Evolutionary conservation across 208 protist genomes (phyloP).

Genomic region (Endotrypanum monterogeii): DNA sequence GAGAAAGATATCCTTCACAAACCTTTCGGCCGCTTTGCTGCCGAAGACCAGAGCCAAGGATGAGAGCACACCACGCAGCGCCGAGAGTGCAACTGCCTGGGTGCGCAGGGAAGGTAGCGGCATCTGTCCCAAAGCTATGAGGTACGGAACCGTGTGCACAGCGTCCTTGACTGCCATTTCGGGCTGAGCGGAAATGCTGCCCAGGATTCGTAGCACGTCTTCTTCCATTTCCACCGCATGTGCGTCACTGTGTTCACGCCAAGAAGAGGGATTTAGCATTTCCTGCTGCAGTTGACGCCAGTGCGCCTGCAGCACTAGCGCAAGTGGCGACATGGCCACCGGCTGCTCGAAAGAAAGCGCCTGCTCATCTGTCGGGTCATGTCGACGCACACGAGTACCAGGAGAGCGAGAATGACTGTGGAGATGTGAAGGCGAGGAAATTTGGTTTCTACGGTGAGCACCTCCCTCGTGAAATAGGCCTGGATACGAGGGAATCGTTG

Average conservation of each 20-base stretch:
- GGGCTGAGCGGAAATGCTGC: conserved; percentile 27
- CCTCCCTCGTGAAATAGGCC: neutral
- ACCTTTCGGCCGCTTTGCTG: conserved; percentile 19
- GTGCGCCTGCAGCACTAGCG: conserved; percentile 49
- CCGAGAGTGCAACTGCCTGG: conserved; percentile 57
- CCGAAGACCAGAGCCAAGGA: conserved; percentile 39
- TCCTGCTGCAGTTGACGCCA: conserved; percentile 51
- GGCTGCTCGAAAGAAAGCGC: neutral
- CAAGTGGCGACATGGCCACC: conserved; percentile 33
- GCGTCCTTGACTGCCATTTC: conserved; percentile 49
- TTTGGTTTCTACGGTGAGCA: neutral
- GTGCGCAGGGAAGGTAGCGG: conserved; percentile 61
- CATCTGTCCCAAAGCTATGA: conserved; percentile 64
- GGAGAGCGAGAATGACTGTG: neutral
- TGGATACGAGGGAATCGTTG: neutral
- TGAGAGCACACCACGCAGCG: conserved; percentile 43
- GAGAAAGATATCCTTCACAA: conserved; percentile 50
- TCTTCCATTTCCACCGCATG: conserved; percentile 24
- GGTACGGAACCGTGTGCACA: conserved; percentile 48
- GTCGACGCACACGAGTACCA: neutral
- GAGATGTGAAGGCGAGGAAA: neutral
- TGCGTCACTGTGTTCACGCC: conserved; percentile 6
- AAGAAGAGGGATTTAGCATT: conserved; percentile 18
- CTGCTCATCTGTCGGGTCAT: neutral
- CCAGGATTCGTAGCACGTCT: conserved; percentile 42